Evolutionary conservation across 2,329 filamentous ascomycete species (phyloP).

Genomic region (Paecilomyces formosus): DNA sequence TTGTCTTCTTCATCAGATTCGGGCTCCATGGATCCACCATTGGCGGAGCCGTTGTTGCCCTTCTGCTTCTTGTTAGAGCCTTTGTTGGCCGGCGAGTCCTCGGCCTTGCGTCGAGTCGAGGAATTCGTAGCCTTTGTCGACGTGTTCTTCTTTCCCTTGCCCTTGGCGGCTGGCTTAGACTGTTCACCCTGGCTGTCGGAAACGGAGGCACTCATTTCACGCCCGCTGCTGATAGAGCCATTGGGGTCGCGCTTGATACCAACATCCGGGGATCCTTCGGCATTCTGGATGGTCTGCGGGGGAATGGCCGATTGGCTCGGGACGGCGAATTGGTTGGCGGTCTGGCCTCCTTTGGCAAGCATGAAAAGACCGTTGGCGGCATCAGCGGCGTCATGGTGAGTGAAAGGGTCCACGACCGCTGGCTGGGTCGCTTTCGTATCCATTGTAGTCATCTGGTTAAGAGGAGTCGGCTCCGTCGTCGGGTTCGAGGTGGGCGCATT

Average conservation of each 20-base stretch:
- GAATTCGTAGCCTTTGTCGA: slow-evolving; percentile 38
- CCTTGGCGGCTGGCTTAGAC: slow-evolving; percentile 56
- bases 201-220: slow-evolving; percentile 60
- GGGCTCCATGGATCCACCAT: slow-evolving; percentile 34
- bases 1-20: slow-evolving; percentile 52
- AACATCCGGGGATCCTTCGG: slow-evolving; percentile 42
- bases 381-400: slow-evolving; percentile 84
- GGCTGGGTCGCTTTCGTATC: slow-evolving; percentile 37
- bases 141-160: slow-evolving; percentile 62
- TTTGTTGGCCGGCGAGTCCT: slow-evolving; percentile 65
- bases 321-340: slow-evolving; percentile 49
- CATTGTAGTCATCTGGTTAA: slow-evolving; percentile 32
- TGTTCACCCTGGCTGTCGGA: slow-evolving; percentile 68
- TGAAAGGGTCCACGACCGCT: slow-evolving; percentile 59
- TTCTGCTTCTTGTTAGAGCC: slow-evolving; percentile 69
- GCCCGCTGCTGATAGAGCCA: slow-evolving; percentile 50
- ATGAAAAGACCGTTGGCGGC: slow-evolving; percentile 91
- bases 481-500: slow-evolving; percentile 36
- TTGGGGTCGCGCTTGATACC: slow-evolving; percentile 38
- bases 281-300: slow-evolving; percentile 45
- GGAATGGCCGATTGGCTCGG: slow-evolving; percentile 45
- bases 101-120: slow-evolving; percentile 67
- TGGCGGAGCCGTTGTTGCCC: slow-evolving; percentile 40
- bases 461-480: slow-evolving; percentile 31
- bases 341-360: slow-evolving; percentile 61